phyloP scores from a whole-genome alignment of 139 green algal genomes.

The Astrephomene gubernaculifera region DNA sequence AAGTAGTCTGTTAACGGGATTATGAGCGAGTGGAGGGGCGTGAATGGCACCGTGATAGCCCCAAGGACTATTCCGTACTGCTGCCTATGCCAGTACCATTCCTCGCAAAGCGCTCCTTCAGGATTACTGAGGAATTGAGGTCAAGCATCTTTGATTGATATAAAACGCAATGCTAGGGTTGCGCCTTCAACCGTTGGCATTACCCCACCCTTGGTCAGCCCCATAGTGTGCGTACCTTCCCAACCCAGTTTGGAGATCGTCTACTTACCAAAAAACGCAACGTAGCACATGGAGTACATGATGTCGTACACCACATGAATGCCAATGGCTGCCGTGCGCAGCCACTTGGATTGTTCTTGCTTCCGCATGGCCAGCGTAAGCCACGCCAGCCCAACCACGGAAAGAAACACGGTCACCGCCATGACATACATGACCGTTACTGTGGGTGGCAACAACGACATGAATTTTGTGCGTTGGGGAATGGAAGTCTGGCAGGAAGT shows the following conservation, averaged over 20 bases:
- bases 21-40: neutral
- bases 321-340: neutral
- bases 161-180: neutral
- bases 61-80: no score
- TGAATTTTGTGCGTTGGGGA: no score
- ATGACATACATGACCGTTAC: conserved; percentile 26
- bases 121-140: neutral
- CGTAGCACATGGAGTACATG: conserved; percentile 36
- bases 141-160: neutral
- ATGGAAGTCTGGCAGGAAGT: no score
- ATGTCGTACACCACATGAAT: conserved; percentile 28
- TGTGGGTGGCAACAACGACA: no score
- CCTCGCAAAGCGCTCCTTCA: neutral
- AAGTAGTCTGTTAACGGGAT: conserved; percentile 6
- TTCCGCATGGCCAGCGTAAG: conserved; percentile 42
- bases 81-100: neutral
- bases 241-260: no score
- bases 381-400: neutral
- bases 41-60: neutral
- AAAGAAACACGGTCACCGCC: neutral
- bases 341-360: conserved; percentile 32
- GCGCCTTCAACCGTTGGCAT: neutral
- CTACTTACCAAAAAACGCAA: conserved; percentile 23
- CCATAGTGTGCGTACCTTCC: neutral
- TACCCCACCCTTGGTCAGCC: neutral